Base-by-base conservation (phyloP, 768 basidiomycete species). In the Sarcodon sp. region DNA sequence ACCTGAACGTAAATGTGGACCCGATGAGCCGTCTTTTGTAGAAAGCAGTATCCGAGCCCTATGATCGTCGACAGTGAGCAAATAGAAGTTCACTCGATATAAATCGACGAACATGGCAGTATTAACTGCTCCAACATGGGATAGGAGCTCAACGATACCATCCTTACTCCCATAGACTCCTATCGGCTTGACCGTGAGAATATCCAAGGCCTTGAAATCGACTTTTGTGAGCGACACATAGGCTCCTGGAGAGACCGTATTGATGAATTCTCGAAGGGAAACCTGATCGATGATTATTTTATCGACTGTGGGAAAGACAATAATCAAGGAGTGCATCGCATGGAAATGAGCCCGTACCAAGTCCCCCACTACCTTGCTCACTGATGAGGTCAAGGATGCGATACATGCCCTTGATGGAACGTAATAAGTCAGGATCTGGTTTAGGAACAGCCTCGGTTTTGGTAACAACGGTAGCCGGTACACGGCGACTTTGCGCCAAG, bases 221-320 rank as follows among this genome's bases (percentile, higher is more conserved):
- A 81, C 73, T 51, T 68, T 73, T 1, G 74, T 78, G 45, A 79
- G 62, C 0, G 75, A 74, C 1, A 54, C 51, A 53, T 77, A 80
- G 4, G 80, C 70, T 1, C 73, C 70, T 0, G 79, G 75, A 36
- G 55, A 64, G 7, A 79, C 43, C 13, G 55, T 56, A 46, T 79
- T 74, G 54, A 76, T 68, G 45, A 80, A 70, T 2, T 61, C 51
- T 50, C 63, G 61, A 11, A 81, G 60, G 3, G 75, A 71, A 3
- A 67, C 61, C 56, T 78, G 75, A 2, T 66, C 64, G 31, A 82
- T 81, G 57, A 81, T 72, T 33, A 81, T 69, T 55, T 82, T 81
- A 53, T 79, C 77, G 36, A 79, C 79, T 78, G 50, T 13, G 43
- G 27, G n/a, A 4, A 15, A 7, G n/a, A 18, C 44, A 12, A 0